phyloP scores from a whole-genome alignment of 2,329 filamentous ascomycete species.

The Lecanicillium sp. region DNA sequence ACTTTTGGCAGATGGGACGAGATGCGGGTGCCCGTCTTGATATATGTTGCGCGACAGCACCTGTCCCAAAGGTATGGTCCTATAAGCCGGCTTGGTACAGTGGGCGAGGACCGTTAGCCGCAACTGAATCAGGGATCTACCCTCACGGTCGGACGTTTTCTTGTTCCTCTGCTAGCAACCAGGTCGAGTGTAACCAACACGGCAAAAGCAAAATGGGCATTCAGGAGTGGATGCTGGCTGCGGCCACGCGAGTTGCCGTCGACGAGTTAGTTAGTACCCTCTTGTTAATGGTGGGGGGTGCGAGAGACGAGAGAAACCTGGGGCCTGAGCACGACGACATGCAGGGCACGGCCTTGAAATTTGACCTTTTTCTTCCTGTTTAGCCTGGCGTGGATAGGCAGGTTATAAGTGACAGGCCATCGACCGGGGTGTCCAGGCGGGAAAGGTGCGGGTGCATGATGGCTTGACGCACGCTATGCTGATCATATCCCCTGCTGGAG shows the following conservation, averaged over 20 bases:
- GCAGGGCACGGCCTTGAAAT: conserved; percentile 7
- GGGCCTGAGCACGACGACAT: conserved; percentile 5
- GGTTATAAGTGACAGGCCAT: neutral
- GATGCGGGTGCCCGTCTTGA: conserved; percentile 2
- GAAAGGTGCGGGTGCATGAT: neutral
- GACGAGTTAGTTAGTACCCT: too few species aligned
- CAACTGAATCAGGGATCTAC: conserved; percentile 5
- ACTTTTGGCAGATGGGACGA: neutral
- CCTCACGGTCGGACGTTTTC: neutral
- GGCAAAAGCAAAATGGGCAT: conserved; percentile 7
- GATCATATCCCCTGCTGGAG: conserved; percentile 2
- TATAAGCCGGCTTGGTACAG: too few species aligned
- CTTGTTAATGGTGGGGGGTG: neutral
- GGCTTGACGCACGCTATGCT: neutral
- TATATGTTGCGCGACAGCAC: neutral
- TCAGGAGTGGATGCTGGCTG: neutral
- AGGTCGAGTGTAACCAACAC: neutral
- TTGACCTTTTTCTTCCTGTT: neutral
- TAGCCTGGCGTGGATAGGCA: neutral
- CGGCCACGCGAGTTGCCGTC: conserved; percentile 1
- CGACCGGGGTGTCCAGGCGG: neutral
- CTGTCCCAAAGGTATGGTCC: too few species aligned
- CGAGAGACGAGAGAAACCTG: neutral
- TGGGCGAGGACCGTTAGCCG: too few species aligned
- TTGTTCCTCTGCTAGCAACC: neutral